Evolutionary conservation across 169 alveolate genomes (phyloP).

Genomic region (Perkinsus chesapeaki): DNA sequence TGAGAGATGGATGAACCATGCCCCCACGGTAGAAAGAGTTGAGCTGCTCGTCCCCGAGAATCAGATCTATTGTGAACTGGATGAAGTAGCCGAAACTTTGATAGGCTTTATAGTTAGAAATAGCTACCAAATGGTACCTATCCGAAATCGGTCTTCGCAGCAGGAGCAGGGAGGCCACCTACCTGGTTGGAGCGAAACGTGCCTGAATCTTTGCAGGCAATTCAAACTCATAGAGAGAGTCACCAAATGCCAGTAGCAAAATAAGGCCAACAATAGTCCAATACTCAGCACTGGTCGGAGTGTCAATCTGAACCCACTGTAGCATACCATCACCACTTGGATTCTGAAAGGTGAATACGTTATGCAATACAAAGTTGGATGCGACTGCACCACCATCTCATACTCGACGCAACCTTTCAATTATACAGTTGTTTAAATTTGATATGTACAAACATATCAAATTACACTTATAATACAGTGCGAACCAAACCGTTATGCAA

Average conservation of each 20-base stretch:
- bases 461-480: too few relatives aligned
- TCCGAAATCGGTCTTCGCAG: not conserved
- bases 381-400: too few relatives aligned
- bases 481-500: too few relatives aligned
- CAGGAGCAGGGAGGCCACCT: not conserved
- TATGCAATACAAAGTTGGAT: too few relatives aligned
- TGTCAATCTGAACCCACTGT: not conserved
- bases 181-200: not conserved
- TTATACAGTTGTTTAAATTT: too few relatives aligned
- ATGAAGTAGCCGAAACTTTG: not conserved
- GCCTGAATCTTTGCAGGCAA: not conserved
- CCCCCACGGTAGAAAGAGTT: not conserved
- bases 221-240: not conserved
- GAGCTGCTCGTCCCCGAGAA: not conserved
- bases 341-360: not conserved
- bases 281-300: not conserved
- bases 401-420: too few relatives aligned
- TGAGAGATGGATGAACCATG: not conserved
- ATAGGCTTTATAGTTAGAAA: not conserved
- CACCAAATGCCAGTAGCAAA: not conserved
- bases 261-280: not conserved
- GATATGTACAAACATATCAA: too few relatives aligned
- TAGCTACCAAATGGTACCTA: not conserved
- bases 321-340: not conserved
- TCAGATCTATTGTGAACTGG: not conserved